phyloP scores from a whole-genome alignment of 768 basidiomycete species.

The Mycena rebaudengoi region DNA sequence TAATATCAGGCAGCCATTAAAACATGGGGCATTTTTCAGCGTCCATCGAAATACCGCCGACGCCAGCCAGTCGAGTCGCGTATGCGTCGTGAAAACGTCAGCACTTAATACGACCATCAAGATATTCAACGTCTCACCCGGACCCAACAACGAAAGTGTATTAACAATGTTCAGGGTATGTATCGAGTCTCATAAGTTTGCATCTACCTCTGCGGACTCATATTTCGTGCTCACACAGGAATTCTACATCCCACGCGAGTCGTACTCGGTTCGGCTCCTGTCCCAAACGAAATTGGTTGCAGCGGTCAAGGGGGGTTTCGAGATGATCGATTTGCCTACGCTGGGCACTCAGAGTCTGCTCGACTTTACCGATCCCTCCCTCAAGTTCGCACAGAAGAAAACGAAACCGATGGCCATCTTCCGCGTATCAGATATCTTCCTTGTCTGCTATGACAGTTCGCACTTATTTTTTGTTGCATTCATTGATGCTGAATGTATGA shows the following conservation, averaged over 20 bases:
- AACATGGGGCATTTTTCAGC: conserved; percentile 48
- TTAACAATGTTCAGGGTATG: background rate
- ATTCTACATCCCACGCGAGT: conserved; percentile 85
- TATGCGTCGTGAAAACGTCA: conserved; percentile 79
- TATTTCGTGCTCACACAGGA: conserved; percentile 65
- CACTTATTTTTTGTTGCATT: background rate
- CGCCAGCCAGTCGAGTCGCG: conserved; percentile 67
- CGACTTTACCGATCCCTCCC: conserved; percentile 73
- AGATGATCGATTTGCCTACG: conserved; percentile 65
- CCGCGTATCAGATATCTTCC: conserved; percentile 76
- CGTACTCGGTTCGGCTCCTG: conserved; percentile 78
- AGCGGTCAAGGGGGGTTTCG: conserved; percentile 28
- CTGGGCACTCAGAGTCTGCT: conserved; percentile 80
- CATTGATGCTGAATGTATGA: background rate
- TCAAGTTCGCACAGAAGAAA: conserved; percentile 50
- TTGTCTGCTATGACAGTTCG: conserved; percentile 83
- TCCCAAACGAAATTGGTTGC: conserved; percentile 43
- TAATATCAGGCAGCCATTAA: conserved; percentile 4
- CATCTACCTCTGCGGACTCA: conserved; percentile 70
- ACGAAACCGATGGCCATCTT: conserved; percentile 78
- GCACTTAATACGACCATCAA: conserved; percentile 82
- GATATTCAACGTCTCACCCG: conserved; percentile 56
- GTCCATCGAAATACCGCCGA: conserved; percentile 71
- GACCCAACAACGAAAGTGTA: too few relatives aligned
- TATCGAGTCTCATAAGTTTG: too few relatives aligned